Evolutionary conservation across 1,284 basidiomycete genomes (phyloP), one percentile per base, ranked within the genome.

Genomic region (Amylostereum chailletii): DNA sequence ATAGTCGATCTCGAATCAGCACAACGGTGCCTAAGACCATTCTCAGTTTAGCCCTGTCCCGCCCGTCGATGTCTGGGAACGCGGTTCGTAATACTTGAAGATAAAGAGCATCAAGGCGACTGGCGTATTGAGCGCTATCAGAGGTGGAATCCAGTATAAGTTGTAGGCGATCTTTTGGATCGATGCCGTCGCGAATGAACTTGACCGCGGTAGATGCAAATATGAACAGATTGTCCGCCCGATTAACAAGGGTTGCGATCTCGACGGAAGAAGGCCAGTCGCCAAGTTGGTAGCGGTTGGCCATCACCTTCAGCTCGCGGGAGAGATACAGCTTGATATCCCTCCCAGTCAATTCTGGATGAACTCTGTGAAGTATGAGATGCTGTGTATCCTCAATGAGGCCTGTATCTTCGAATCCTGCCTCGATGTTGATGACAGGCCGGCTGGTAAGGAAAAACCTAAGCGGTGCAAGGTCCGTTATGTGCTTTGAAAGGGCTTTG

Each of bases 381-480:
- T 40, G 47, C 30, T 50, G 27, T 1, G 53, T 51, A 26, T 42
- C 45, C 3, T 47, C 26, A 8, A 40, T 43, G 11, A 47, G 31
- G 27, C 43, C 52, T 11, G 48, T 42, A 6, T 9, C 31, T 30
- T 31, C 52, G 36, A 62, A 59, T 9, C 49, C 50, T 2, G 27
- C 27, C 3, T 36, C 49, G n/a, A 62, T 58, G 10, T 57, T 36
- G 4, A 30, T 34, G 31, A 58, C 59, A 3, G 63, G 62, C 8
- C 63, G 51, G 34, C 62, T 61, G 2, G 63, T 63, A 33, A 63
- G 48, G 30, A 63, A 34, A 34, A 63, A 56, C 33, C 51, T 53
- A 33, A 61, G 38, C 0, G 52, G 48, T 19, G 19, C 19, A 19
- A 19, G 19, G 19, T 19, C 19, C 19, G 48, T 45, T 3, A 56